A percentile compares a stretch with the other conserved stretches of the same genome.
These are phyloP conservation scores for Sherardia arvensis DNA, from an alignment of 257 asterid species.

Conservation along the genomic window DNA sequence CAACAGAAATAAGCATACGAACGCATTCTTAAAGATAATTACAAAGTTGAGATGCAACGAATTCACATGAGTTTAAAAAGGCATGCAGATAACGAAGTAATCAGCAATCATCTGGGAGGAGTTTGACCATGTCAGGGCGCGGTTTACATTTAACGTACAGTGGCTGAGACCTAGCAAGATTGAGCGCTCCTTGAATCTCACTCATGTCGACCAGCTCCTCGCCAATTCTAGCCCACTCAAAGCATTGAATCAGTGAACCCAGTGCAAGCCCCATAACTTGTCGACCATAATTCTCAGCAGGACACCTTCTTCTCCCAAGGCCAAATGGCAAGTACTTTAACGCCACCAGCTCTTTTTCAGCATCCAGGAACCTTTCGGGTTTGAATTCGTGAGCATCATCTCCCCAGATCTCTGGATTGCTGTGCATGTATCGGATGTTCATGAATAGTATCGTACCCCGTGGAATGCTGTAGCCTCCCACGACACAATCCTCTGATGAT, in stretches of 20 bases:
- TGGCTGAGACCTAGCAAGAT: conserved; percentile 11
- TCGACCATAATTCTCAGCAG: conserved; percentile 15
- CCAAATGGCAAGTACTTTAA: conserved; percentile 19
- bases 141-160: conserved; percentile 12
- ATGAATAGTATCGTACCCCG: conserved; percentile 17
- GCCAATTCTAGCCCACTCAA: conserved; percentile 17
- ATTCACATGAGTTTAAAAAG: too few relatives aligned
- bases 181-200: conserved; percentile 13
- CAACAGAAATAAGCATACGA: too few relatives aligned
- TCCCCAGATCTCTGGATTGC: conserved; percentile 10
- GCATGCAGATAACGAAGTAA: too few relatives aligned
- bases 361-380: conserved; percentile 23
- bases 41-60: too few relatives aligned
- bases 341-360: conserved; percentile 11
- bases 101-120: too few relatives aligned
- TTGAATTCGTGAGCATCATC: conserved; percentile 14
- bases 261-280: conserved; percentile 11
- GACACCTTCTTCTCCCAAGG: too few relatives aligned
- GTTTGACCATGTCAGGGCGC: conserved; percentile 7
- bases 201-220: conserved; percentile 18
- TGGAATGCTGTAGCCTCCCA: conserved; percentile 22
- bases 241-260: not conserved
- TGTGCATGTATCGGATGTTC: conserved; percentile 21
- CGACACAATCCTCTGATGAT: conserved; percentile 17
- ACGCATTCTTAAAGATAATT: too few relatives aligned